phyloP scores from a whole-genome alignment of 2,329 filamentous ascomycete species.

The Curvularia lunata region DNA sequence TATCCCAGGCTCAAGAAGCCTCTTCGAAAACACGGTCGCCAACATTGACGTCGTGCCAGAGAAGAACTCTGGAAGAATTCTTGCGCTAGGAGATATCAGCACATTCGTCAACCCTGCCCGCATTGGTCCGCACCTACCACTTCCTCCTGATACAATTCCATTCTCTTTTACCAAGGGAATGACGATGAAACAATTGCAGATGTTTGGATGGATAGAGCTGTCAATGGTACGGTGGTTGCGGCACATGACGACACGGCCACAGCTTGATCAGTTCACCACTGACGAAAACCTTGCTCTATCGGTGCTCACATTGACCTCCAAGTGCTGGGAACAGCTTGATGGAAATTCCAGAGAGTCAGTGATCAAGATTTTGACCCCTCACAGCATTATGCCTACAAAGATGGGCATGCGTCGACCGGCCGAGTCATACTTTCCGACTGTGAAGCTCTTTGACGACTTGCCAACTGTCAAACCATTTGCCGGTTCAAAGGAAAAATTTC shows the following conservation, averaged over 20 bases:
- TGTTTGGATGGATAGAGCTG: constrained; percentile 84
- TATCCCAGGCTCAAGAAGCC: constrained; percentile 65
- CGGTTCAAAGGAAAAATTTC: constrained; percentile 87
- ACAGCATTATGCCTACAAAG: constrained; percentile 87
- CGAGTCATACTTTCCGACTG: constrained; percentile 91
- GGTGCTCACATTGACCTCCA: constrained; percentile 80
- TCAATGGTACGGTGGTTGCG: constrained; percentile 85
- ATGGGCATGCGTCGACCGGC: constrained; percentile 83
- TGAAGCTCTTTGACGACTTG: constrained; percentile 93
- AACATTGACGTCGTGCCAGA: constrained; percentile 62
- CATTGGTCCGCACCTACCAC: constrained; percentile 80
- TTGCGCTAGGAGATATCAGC: constrained; percentile 76
- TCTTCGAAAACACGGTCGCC: constrained; percentile 82
- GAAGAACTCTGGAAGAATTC: constrained; percentile 68
- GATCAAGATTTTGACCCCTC: constrained; percentile 66
- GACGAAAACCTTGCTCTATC: constrained; percentile 77
- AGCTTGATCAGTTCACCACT: constrained; percentile 67
- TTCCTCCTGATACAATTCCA: constrained; percentile 82
- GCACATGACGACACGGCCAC: constrained; percentile 69
- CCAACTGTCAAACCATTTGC: constrained; percentile 76
- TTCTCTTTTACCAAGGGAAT: constrained; percentile 79
- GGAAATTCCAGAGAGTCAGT: constrained; percentile 70
- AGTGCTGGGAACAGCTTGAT: constrained; percentile 85
- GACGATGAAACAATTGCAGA: constrained; percentile 71
- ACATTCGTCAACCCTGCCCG: constrained; percentile 77